phyloP scores from a whole-genome alignment of 805 yeast genomes.

The Clavispora fructus region DNA sequence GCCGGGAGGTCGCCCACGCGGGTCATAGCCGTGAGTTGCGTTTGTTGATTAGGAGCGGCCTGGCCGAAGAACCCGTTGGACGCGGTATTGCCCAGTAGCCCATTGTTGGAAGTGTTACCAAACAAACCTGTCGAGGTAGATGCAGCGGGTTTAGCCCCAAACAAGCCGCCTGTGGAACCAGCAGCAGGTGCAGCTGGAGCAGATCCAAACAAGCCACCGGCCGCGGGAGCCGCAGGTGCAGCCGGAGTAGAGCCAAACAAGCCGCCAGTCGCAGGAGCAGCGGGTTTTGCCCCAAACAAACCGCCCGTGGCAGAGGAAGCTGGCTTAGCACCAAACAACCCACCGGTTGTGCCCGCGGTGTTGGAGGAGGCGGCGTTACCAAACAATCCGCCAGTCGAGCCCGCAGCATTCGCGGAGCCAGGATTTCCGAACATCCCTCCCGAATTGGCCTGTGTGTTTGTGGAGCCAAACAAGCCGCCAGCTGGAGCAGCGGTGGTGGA shows the following conservation, averaged over 20 bases:
- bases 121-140: neutral
- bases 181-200: neutral
- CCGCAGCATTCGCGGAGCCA: neutral
- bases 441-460: slow-evolving; percentile 2
- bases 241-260: slow-evolving; percentile 20
- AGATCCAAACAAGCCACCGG: slow-evolving; percentile 29
- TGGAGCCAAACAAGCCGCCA: slow-evolving; percentile 20
- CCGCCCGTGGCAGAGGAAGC: neutral
- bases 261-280: slow-evolving; percentile 14
- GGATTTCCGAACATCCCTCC: slow-evolving; percentile 14
- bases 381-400: slow-evolving; percentile 1
- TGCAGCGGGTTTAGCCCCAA: neutral
- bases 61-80: slow-evolving; percentile 10
- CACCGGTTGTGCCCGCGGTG: slow-evolving; percentile 14
- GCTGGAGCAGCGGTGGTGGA: neutral
- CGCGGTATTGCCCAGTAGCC: slow-evolving; percentile 3
- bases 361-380: neutral
- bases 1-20: slow-evolving; percentile 71
- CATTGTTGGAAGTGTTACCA: neutral
- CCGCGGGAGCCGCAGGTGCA: slow-evolving; percentile 18
- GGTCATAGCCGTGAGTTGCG: slow-evolving; percentile 65
- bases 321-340: slow-evolving; percentile 21
- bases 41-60: slow-evolving; percentile 39
- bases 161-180: neutral
- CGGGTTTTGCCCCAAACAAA: neutral